Percentiles rank a stretch among this genome's conserved stretches.
Evolutionary conservation across 306 rosid species (phyloP).

Genomic region (Malus fusca): DNA sequence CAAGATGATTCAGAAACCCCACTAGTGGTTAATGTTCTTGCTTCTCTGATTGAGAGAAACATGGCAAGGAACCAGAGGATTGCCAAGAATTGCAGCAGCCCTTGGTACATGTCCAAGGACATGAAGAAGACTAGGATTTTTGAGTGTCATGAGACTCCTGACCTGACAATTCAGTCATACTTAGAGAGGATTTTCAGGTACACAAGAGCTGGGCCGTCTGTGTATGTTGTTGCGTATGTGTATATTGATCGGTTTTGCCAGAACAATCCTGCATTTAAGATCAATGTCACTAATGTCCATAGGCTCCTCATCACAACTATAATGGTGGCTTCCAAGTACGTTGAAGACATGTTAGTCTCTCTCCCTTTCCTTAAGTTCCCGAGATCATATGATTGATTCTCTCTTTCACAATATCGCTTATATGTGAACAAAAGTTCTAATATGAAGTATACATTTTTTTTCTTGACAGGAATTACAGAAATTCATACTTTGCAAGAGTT

Average conservation of each 20-base stretch:
- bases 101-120: slow-evolving; percentile 30
- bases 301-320: slow-evolving; percentile 82
- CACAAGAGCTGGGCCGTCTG: slow-evolving; percentile 80
- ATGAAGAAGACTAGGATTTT: slow-evolving; percentile 37
- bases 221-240: slow-evolving; percentile 86
- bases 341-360: slow-evolving; percentile 79
- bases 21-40: slow-evolving; percentile 61
- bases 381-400: neutral
- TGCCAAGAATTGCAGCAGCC: slow-evolving; percentile 36
- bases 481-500: slow-evolving; percentile 84
- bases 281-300: slow-evolving; percentile 66
- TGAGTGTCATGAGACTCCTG: slow-evolving; percentile 70
- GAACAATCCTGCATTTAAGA: slow-evolving; percentile 51
- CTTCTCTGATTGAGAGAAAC: slow-evolving; percentile 76
- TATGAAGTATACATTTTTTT: neutral
- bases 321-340: slow-evolving; percentile 92
- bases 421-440: neutral
- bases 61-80: slow-evolving; percentile 76
- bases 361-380: neutral
- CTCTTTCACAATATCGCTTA: neutral
- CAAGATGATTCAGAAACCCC: slow-evolving; percentile 59
- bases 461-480: slow-evolving; percentile 68
- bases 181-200: slow-evolving; percentile 80
- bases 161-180: slow-evolving; percentile 61
- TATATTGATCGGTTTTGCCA: slow-evolving; percentile 87